A percentile compares a stretch with the other conserved stretches of the same genome.
Evolutionary conservation across 2,329 filamentous ascomycete genomes (phyloP).

Genomic region (Zopfia rhizophila): DNA sequence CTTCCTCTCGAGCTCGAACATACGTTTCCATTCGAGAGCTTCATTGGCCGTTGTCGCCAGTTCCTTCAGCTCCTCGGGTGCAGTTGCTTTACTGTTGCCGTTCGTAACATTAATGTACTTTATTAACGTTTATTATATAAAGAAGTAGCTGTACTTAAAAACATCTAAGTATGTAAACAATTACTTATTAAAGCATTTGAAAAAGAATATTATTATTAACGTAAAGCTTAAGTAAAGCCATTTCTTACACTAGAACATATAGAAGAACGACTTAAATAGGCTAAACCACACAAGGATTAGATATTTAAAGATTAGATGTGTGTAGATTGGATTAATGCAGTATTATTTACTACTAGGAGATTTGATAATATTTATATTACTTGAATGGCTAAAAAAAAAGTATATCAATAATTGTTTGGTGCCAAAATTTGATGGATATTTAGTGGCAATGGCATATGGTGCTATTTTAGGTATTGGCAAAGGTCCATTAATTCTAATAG

Average conservation of each 20-base stretch:
- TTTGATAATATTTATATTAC: slow-evolving; percentile 3
- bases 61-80: too few species aligned
- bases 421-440: slow-evolving; percentile 3
- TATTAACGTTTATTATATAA: not conserved
- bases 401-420: slow-evolving; percentile 3
- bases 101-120: slow-evolving; percentile 6
- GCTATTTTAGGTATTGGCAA: slow-evolving; percentile 20
- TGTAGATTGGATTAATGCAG: slow-evolving; percentile 3
- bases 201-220: slow-evolving; percentile 2
- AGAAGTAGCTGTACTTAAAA: slow-evolving; percentile 1
- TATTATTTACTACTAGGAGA: slow-evolving; percentile 1
- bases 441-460: not conserved
- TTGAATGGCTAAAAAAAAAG: slow-evolving; percentile 1
- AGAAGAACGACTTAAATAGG: slow-evolving; percentile 1
- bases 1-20: too few species aligned
- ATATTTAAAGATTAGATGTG: not conserved
- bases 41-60: too few species aligned
- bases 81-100: too few species aligned
- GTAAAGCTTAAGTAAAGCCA: slow-evolving; percentile 2
- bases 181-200: slow-evolving; percentile 2
- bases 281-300: slow-evolving; percentile 1
- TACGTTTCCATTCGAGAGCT: too few species aligned
- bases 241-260: slow-evolving; percentile 4
- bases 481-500: slow-evolving; percentile 18
- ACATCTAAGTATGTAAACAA: not conserved